phyloP scores from a whole-genome alignment of 129 eudicot species.

The Tagetes erecta region DNA sequence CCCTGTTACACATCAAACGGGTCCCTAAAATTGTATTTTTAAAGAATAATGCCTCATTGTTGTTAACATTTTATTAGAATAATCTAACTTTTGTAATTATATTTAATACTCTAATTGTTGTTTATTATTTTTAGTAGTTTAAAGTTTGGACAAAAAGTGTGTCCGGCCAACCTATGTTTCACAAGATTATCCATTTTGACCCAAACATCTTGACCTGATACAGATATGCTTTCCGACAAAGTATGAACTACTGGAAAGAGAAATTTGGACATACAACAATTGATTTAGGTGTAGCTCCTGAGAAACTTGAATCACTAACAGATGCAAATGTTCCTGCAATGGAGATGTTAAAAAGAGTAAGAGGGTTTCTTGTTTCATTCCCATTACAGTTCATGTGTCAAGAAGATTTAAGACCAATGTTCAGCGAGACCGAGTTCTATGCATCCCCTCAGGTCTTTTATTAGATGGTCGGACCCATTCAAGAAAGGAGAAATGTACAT shows the following conservation, averaged over 20 bases:
- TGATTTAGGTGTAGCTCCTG: slow-evolving; percentile 90
- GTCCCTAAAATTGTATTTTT: background rate
- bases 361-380: slow-evolving; percentile 79
- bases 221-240: slow-evolving; percentile 81
- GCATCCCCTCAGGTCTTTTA: slow-evolving; percentile 82
- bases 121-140: background rate
- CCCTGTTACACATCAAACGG: background rate
- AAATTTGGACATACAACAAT: slow-evolving; percentile 73
- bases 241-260: slow-evolving; percentile 68
- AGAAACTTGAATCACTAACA: slow-evolving; percentile 37
- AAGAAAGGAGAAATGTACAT: slow-evolving; percentile 27
- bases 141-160: background rate
- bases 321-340: slow-evolving; percentile 44
- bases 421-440: slow-evolving; percentile 84
- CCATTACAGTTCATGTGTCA: slow-evolving; percentile 86
- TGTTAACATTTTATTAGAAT: background rate
- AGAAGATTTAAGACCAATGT: slow-evolving; percentile 88
- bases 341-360: slow-evolving; percentile 56
- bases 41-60: background rate
- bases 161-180: background rate
- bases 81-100: background rate
- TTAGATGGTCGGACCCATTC: slow-evolving; percentile 31
- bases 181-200: slow-evolving; percentile 4
- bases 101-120: background rate
- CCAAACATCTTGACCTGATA: slow-evolving; percentile 4